phyloP scores from a whole-genome alignment of 192 early-diverging fungal genomes.

The Piromyces sp. region DNA sequence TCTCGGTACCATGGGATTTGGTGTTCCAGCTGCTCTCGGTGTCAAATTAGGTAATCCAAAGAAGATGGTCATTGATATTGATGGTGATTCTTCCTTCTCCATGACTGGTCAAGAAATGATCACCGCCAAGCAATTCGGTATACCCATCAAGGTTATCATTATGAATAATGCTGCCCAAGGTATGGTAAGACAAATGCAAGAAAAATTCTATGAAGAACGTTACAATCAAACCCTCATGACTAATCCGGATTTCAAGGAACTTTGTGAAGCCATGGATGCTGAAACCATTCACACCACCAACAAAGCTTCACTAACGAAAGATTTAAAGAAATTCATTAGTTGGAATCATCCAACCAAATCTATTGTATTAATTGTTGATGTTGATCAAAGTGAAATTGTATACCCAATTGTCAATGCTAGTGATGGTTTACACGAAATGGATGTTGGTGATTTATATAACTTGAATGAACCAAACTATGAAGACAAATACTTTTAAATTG shows the following conservation, averaged over 20 bases:
- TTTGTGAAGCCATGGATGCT: constrained; percentile 83
- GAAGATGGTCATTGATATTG: constrained; percentile 92
- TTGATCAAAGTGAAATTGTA: constrained; percentile 83
- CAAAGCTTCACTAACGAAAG: constrained; percentile 60
- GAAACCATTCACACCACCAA: constrained; percentile 71
- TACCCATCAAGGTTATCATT: constrained; percentile 88
- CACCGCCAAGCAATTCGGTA: constrained; percentile 92
- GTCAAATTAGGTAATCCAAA: constrained; percentile 87
- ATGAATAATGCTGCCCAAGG: constrained; percentile 99
- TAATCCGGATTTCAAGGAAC: constrained; percentile 95
- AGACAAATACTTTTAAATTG: not conserved
- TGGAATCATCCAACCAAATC: constrained; percentile 37
- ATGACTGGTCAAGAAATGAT: constrained; percentile 98
- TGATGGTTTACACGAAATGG: constrained; percentile 80
- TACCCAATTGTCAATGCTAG: constrained; percentile 93
- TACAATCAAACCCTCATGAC: constrained; percentile 85
- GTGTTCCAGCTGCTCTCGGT: constrained; percentile 87
- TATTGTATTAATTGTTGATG: constrained; percentile 76
- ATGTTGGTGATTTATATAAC: not conserved
- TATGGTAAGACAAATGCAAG: constrained; percentile 76
- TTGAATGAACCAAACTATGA: not conserved
- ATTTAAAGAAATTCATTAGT: constrained; percentile 77
- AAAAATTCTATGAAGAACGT: constrained; percentile 92
- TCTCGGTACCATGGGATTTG: constrained; percentile 98
- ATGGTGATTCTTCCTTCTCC: constrained; percentile 94